Conservation (phyloP, 164 flowering plant genomes). For the Umbilicus rupestris region DNA sequence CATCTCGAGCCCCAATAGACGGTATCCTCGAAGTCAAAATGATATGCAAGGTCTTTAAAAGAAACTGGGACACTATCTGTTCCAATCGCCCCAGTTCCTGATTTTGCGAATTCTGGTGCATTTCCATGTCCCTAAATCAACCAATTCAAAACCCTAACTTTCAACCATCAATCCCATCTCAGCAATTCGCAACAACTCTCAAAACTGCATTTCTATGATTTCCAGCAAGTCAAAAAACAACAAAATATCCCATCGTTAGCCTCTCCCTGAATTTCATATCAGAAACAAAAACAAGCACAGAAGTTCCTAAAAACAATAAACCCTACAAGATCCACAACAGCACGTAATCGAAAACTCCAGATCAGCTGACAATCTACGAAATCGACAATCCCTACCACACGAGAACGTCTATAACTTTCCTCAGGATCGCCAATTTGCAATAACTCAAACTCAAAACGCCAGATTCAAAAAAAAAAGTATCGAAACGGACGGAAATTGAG, state of each 20-base stretch:
- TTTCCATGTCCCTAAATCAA: conserved; percentile 27
- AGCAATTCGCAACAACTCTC: neutral
- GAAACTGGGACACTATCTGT: conserved; percentile 66
- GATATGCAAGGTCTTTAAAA: conserved; percentile 59
- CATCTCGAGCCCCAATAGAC: conserved; percentile 30
- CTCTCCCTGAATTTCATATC: too few species aligned
- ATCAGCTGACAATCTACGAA: neutral
- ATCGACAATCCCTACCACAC: neutral
- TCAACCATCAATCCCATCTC: neutral
- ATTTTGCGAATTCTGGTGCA: conserved; percentile 30
- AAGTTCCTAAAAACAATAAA: neutral
- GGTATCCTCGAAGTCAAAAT: conserved; percentile 73
- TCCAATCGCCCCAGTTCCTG: conserved; percentile 46
- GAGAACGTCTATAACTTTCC: too few species aligned
- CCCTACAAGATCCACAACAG: neutral
- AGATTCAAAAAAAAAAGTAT: too few species aligned
- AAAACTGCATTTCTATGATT: neutral
- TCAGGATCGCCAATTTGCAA: too few species aligned
- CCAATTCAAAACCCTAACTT: neutral
- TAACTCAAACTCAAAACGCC: too few species aligned
- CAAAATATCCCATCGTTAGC: too few species aligned
- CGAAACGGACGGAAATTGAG: too few species aligned
- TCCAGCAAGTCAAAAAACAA: neutral
- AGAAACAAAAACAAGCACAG: too few species aligned
- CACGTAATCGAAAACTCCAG: neutral